phyloP scores from a whole-genome alignment of 2,329 filamentous ascomycete species.

The Aspergillus terreus region DNA sequence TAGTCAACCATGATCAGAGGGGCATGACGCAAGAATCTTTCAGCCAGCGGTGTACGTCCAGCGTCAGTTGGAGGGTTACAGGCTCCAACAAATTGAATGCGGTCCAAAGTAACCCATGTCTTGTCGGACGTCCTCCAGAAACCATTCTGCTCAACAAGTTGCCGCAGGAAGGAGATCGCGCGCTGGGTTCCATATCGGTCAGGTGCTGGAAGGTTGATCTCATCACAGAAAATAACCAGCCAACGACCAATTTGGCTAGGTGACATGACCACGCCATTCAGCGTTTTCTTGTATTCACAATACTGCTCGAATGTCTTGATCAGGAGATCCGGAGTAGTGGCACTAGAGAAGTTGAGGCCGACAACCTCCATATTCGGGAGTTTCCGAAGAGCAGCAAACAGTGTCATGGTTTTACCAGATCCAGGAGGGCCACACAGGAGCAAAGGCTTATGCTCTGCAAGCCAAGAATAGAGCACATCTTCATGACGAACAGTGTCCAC shows the following conservation, averaged over 20 bases:
- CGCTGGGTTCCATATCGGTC: constrained; percentile 97
- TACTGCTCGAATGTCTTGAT: constrained; percentile 99
- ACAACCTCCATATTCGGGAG: constrained; percentile 98
- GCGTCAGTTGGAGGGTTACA: constrained; percentile 98
- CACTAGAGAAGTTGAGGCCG: constrained; percentile 98
- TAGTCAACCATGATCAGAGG: constrained; percentile 99
- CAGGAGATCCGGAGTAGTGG: constrained; percentile 92
- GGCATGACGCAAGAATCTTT: constrained; percentile 90
- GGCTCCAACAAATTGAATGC: constrained; percentile 97
- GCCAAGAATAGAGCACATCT: constrained; percentile 98
- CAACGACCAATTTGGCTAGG: constrained; percentile 95
- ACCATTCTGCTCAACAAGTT: constrained; percentile 96
- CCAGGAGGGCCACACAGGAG: constrained; percentile 94
- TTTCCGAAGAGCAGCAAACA: constrained; percentile 96
- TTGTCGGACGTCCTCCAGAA: constrained; percentile 99
- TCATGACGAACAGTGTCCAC: constrained; percentile 96
- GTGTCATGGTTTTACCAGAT: constrained; percentile 99
- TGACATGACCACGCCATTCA: constrained; percentile 92
- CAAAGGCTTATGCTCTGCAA: constrained; percentile 96
- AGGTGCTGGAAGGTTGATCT: constrained; percentile 97
- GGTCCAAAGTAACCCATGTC: constrained; percentile 94
- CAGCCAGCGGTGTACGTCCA: constrained; percentile 88
- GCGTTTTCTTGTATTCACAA: constrained; percentile 98
- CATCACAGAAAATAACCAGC: constrained; percentile 98
- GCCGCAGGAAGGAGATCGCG: constrained; percentile 93